A percentile compares a stretch with the other conserved stretches of the same genome.
Conservation (phyloP, 1,139 yeast species). For the Hansenula sp. region DNA sequence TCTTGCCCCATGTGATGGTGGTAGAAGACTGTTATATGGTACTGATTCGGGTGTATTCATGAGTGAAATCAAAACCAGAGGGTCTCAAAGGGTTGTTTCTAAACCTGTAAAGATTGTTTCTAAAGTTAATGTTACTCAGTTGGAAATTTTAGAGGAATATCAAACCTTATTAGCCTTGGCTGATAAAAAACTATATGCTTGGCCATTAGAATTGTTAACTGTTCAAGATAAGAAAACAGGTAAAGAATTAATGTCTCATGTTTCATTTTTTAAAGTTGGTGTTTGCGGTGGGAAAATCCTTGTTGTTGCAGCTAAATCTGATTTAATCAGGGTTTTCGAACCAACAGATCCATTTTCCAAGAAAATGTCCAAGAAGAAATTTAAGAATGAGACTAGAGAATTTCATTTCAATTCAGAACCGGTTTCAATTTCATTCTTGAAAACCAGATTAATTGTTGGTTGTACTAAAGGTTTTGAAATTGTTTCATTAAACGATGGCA, state of each 20-base stretch:
- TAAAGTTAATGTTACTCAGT: slow-evolving; percentile 76
- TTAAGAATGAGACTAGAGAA: slow-evolving; percentile 68
- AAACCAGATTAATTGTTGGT: slow-evolving; percentile 87
- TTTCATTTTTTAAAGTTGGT: slow-evolving; percentile 87
- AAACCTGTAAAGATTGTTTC: slow-evolving; percentile 78
- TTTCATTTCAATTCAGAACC: slow-evolving; percentile 85
- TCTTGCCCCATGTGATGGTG: slow-evolving; percentile 94
- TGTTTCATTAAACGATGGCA: slow-evolving; percentile 52
- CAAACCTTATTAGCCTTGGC: slow-evolving; percentile 77
- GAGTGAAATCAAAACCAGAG: slow-evolving; percentile 46
- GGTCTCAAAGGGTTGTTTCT: slow-evolving; percentile 45
- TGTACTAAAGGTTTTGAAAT: slow-evolving; percentile 96
- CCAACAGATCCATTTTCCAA: slow-evolving; percentile 65
- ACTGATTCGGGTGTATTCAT: slow-evolving; percentile 91
- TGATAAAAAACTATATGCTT: slow-evolving; percentile 79
- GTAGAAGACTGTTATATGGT: slow-evolving; percentile 84
- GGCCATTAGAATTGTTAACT: slow-evolving; percentile 74
- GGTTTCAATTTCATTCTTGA: slow-evolving; percentile 83
- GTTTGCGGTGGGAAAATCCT: slow-evolving; percentile 85
- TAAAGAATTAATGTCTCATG: slow-evolving; percentile 78
- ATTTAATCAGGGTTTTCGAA: slow-evolving; percentile 82
- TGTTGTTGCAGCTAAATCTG: slow-evolving; percentile 85
- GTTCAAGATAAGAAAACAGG: slow-evolving; percentile 51
- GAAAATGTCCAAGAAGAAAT: slow-evolving; percentile 57
- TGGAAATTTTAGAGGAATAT: slow-evolving; percentile 90